A percentile compares a stretch with the other conserved stretches of the same genome.
Evolutionary conservation across 108 stramenopile species (phyloP).

Genomic region (Cyclotella kingstonii): DNA sequence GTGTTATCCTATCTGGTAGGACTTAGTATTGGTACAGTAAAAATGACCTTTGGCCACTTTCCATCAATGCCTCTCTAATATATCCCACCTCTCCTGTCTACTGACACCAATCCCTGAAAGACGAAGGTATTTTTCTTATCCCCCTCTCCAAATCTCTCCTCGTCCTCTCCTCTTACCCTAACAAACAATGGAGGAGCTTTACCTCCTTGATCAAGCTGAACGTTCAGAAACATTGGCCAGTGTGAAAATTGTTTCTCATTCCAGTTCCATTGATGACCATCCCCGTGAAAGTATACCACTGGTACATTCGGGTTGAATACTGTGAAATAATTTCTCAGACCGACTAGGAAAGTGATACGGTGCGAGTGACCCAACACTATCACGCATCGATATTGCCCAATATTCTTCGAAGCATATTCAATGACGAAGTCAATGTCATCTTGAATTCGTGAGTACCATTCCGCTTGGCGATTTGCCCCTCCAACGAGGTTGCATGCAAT

Average conservation of each 20-base stretch:
- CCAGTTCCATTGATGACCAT: neutral
- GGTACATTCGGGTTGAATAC: neutral
- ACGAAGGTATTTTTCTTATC: neutral
- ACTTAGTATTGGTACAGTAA: no score
- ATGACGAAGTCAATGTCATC: neutral
- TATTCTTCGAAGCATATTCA: neutral
- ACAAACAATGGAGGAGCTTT: neutral
- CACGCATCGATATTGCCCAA: neutral
- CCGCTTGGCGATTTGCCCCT: neutral
- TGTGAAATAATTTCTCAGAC: neutral
- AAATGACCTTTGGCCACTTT: no score
- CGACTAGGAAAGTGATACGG: neutral
- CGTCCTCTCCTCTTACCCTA: neutral
- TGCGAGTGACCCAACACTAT: neutral
- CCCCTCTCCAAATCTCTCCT: neutral
- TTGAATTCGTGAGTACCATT: neutral
- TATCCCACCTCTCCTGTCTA: neutral
- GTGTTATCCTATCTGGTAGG: no score
- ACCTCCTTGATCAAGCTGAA: neutral
- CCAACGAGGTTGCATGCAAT: conserved; percentile 5
- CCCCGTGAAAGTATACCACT: neutral
- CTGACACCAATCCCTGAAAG: neutral
- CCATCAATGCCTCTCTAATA: no score
- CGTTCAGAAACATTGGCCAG: neutral
- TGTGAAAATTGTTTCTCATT: neutral